Percentiles rank a stretch among this genome's conserved stretches.
Evolutionary conservation across 1,139 yeast genomes (phyloP).

Genomic region (Kurtzmaniella quercitrusa): DNA sequence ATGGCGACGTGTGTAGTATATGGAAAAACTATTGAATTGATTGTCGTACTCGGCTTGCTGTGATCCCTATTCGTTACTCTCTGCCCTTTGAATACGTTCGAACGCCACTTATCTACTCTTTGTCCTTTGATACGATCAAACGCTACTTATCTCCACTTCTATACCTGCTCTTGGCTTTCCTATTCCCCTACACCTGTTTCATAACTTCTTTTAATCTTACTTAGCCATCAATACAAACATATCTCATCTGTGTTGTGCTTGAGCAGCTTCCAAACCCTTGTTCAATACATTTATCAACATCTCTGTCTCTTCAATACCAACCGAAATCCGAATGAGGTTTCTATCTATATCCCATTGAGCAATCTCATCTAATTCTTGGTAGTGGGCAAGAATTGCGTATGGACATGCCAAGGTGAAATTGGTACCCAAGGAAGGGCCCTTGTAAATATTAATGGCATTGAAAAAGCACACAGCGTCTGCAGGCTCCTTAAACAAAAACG

Average conservation of each 20-base stretch:
- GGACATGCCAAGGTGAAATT: conserved; percentile 92
- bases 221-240: background rate
- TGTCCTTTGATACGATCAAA: too few species aligned
- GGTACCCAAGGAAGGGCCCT: conserved; percentile 94
- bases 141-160: too few species aligned
- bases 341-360: conserved; percentile 83
- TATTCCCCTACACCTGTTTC: too few species aligned
- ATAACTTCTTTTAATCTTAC: too few species aligned
- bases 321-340: conserved; percentile 74
- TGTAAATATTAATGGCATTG: conserved; percentile 69
- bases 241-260: conserved; percentile 9
- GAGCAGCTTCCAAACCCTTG: conserved; percentile 57
- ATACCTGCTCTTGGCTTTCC: too few species aligned
- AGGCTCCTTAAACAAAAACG: conserved; percentile 67
- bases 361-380: conserved; percentile 75
- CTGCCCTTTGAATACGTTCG: too few species aligned
- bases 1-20: too few species aligned
- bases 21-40: too few species aligned
- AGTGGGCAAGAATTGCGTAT: conserved; percentile 86
- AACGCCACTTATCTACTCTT: too few species aligned
- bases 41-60: too few species aligned
- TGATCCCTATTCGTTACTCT: too few species aligned
- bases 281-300: conserved; percentile 54
- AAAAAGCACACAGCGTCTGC: conserved; percentile 69
- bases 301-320: conserved; percentile 68